Evolutionary conservation across 805 yeast species (phyloP), one percentile per base, ranked within the genome.

Genomic region (Hanseniaspora pseudoguilliermondii): DNA sequence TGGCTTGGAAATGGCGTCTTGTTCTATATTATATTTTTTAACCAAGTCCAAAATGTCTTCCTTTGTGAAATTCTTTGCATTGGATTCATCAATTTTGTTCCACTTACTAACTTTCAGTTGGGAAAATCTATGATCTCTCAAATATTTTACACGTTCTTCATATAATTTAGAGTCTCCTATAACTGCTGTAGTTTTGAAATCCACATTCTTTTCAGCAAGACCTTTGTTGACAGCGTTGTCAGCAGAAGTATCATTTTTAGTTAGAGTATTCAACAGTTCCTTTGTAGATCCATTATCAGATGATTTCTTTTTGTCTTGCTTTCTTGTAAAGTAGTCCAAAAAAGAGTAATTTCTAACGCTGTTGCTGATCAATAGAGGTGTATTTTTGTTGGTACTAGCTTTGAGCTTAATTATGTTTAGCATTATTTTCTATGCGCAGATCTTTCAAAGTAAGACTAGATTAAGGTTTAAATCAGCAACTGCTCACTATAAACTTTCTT

Each of bases 1-100:
- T 1, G 60, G 52, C 25, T 23, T 18, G 10, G 47, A 20, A n/a
- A 50, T 18, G 7, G 46, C 61, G 13, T 61, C 59, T 23, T 66
- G 48, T n/a, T 51, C 50, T 13, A 59, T 47, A 6, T 66, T 63
- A 0, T 52, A 43, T 15, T 65, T 57, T 1, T 43, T 41, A 5
- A 38, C 23, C 5, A 60, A 51, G 5, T 54, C 16, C 20, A 55
- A 32, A 18, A 55, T 49, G 6, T 50, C 36, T 10, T 55, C 47
- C 23, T 44, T 39, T 10, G 34, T 25, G 20, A 44, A 49, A 2
- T 34, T 40, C 11, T 44, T 8, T 5, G 38, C 35, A 13, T 46
- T 36, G 10, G 15, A 7, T 35, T 9, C 23, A 8, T 43, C 49
- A 7, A 43, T n/a, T 8, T 18, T 20, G 11, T 29, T 38, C 56